A percentile compares a stretch with the other conserved stretches of the same genome.
Evolutionary conservation across 192 early-diverging fungal species (phyloP).

Genomic region (Paraglomus brasilianum): DNA sequence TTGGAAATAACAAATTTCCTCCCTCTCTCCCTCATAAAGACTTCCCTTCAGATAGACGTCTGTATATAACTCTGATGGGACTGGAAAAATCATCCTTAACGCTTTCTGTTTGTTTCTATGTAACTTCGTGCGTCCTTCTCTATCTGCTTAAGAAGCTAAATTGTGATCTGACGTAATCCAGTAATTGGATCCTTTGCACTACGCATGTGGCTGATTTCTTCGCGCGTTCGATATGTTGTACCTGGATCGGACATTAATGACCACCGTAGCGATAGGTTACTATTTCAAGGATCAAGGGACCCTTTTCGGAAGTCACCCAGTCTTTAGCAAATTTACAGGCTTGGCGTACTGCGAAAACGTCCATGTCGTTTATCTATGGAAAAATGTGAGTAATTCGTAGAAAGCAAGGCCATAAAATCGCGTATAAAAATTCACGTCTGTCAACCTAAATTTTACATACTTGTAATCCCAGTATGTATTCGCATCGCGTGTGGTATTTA

Average conservation of each 20-base stretch:
- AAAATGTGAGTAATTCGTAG: no score
- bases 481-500: slow-evolving; percentile 92
- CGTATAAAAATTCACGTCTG: no score
- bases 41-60: slow-evolving; percentile 80
- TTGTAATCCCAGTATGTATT: slow-evolving; percentile 94
- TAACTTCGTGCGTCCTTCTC: slow-evolving; percentile 89
- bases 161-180: slow-evolving; percentile 85
- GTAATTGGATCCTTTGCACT: slow-evolving; percentile 92
- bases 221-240: slow-evolving; percentile 98
- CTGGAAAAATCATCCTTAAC: slow-evolving; percentile 81
- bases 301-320: slow-evolving; percentile 78
- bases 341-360: slow-evolving; percentile 87
- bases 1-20: slow-evolving; percentile 64
- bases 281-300: slow-evolving; percentile 93
- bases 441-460: slow-evolving; percentile 41
- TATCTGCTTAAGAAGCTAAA: no score
- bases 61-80: slow-evolving; percentile 66
- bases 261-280: slow-evolving; percentile 99
- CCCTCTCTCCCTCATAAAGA: slow-evolving; percentile 82
- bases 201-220: slow-evolving; percentile 98
- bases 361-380: slow-evolving; percentile 88
- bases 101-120: slow-evolving; percentile 82
- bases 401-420: neutral
- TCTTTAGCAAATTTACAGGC: slow-evolving; percentile 84
- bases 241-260: slow-evolving; percentile 99